These are phyloP conservation scores for Suhomyces yuchorum DNA, from an alignment of 1,139 yeast species.

Conservation along the genomic window DNA sequence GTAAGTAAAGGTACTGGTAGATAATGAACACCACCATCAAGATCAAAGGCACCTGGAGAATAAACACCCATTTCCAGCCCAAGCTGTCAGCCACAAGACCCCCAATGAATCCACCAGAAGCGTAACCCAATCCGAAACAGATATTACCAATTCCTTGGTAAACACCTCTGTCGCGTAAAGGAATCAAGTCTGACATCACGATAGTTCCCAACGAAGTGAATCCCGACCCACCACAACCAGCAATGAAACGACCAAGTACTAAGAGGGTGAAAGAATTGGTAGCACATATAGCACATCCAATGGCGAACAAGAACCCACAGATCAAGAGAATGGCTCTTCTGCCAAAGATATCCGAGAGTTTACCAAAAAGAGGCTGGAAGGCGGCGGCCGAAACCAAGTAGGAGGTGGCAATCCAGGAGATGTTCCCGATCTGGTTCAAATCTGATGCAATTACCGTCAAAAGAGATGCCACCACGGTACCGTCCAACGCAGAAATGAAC, in stretches of 20 bases:
- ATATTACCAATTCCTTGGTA: slow-evolving; percentile 62
- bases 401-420: slow-evolving; percentile 53
- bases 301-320: slow-evolving; percentile 39
- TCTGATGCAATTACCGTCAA: slow-evolving; percentile 48
- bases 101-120: slow-evolving; percentile 67
- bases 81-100: slow-evolving; percentile 68
- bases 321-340: slow-evolving; percentile 49
- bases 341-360: slow-evolving; percentile 84
- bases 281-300: slow-evolving; percentile 45
- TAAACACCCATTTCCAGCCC: slow-evolving; percentile 76
- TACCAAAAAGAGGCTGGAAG: slow-evolving; percentile 76
- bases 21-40: slow-evolving; percentile 47
- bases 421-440: slow-evolving; percentile 39
- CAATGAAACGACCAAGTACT: slow-evolving; percentile 58
- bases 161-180: slow-evolving; percentile 53
- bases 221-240: slow-evolving; percentile 63
- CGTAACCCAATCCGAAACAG: slow-evolving; percentile 69
- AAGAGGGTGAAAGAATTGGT: slow-evolving; percentile 47
- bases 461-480: slow-evolving; percentile 48
- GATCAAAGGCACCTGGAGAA: slow-evolving; percentile 64
- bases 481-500: slow-evolving; percentile 47
- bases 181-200: slow-evolving; percentile 54
- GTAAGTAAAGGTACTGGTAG: slow-evolving; percentile 43
- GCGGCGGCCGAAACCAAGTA: slow-evolving; percentile 45
- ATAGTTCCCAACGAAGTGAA: slow-evolving; percentile 53